A percentile compares a stretch with the other conserved stretches of the same genome.
These are phyloP conservation scores for Hymenoscyphus infarciens DNA, from an alignment of 2,329 filamentous ascomycete species.

Conservation along the genomic window DNA sequence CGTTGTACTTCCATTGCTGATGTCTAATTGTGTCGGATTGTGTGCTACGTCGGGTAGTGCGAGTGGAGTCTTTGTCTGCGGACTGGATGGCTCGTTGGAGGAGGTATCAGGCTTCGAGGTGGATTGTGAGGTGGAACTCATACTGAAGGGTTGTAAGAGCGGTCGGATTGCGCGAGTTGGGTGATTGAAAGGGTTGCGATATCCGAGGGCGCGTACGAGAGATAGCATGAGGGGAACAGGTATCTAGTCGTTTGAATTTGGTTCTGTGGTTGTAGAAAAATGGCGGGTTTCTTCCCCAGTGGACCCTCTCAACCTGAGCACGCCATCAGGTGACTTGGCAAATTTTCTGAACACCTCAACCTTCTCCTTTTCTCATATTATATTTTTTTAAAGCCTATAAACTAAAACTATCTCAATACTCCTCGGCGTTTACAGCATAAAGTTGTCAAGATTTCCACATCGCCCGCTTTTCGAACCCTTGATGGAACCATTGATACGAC, in stretches of 20 bases:
- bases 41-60: constrained; percentile 20
- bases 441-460: too few relatives aligned
- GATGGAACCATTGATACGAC: too few relatives aligned
- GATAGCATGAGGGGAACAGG: background rate
- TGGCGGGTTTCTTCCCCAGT: background rate
- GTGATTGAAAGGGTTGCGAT: background rate
- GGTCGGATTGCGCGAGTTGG: background rate
- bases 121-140: background rate
- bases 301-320: background rate
- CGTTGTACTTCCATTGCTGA: constrained; percentile 31
- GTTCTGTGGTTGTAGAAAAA: background rate
- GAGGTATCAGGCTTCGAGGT: background rate
- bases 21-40: constrained; percentile 21
- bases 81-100: background rate
- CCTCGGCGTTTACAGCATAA: too few relatives aligned
- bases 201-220: background rate
- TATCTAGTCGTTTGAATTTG: background rate
- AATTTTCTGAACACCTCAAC: background rate
- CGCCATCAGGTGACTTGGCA: background rate
- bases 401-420: too few relatives aligned
- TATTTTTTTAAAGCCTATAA: too few relatives aligned
- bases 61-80: constrained; percentile 15
- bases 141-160: background rate
- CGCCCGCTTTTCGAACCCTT: too few relatives aligned
- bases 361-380: too few relatives aligned